phyloP scores from a whole-genome alignment of 352 stramenopile species.

The Pythium dissimile region DNA sequence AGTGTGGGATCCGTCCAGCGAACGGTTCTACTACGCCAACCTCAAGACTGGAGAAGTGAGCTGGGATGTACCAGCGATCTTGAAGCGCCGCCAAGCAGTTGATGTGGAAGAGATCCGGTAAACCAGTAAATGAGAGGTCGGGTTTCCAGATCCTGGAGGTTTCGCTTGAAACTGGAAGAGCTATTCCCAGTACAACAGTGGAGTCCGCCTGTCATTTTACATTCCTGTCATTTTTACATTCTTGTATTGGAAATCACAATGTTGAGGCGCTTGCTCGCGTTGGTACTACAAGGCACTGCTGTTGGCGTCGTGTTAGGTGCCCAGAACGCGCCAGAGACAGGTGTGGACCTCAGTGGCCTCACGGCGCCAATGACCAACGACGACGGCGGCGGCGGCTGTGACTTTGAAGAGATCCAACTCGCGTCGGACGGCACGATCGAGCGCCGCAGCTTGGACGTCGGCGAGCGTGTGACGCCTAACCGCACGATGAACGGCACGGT shows the following conservation, averaged over 20 bases:
- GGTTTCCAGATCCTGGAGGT: too few species aligned
- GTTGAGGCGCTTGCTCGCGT: neutral
- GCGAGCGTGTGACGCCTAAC: conserved; percentile 55
- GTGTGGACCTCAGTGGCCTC: neutral
- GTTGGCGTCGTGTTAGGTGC: too few species aligned
- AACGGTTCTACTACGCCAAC: conserved; percentile 73
- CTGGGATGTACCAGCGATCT: conserved; percentile 46
- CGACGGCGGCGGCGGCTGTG: conserved; percentile 21
- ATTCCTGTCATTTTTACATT: neutral
- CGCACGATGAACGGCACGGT: conserved; percentile 67
- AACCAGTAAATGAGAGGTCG: neutral
- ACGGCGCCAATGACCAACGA: neutral
- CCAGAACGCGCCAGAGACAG: neutral
- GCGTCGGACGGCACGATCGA: conserved; percentile 64
- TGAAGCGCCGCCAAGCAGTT: conserved; percentile 10
- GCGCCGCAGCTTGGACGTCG: conserved; percentile 37
- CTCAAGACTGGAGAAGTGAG: conserved; percentile 57
- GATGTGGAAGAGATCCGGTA: conserved; percentile 24
- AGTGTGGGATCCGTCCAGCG: conserved; percentile 40
- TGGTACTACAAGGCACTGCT: too few species aligned
- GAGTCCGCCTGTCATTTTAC: too few species aligned
- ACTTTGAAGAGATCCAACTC: conserved; percentile 66
- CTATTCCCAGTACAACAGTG: too few species aligned
- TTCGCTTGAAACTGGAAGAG: too few species aligned
- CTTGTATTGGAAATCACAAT: neutral